Evolutionary conservation across 192 early-diverging fungal species (phyloP), one percentile per base, ranked within the genome.

Genomic region (Coemansia sp.): DNA sequence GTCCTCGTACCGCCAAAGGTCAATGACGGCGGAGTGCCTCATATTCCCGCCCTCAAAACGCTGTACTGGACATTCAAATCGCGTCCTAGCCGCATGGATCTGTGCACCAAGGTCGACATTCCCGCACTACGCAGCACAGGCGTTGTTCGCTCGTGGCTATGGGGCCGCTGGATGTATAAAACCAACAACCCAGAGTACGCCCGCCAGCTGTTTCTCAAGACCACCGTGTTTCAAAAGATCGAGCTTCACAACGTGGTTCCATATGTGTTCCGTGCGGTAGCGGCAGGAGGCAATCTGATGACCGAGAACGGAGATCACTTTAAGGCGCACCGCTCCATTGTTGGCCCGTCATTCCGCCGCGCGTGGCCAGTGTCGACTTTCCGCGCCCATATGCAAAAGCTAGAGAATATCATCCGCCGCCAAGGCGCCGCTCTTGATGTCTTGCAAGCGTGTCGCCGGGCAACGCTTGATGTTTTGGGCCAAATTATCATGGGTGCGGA

Each of bases 111-210:
- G 11, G 61, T 76, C 9, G 66, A 76, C 36, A 34, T 63, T 12
- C 72, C 72, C 2, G 65, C 65, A 5, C 54, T 76, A 11, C 23
- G 45, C 28, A 20, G 54, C 12, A 64, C 66, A 0, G 72, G 72
- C 12, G 36, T 76, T 0, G 72, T 65, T 7, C 65, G 66, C 23
- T 64, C 66, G 0, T 76, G 65, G 66, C 65, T 76, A 5, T 76
- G 65, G 65, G 72, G 72, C 36, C 61, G 65, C 32, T 76, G 72
- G 72, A 76, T 69, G 72, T 76, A 76, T 56, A 76, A 69, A 53
- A 76, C 58, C 43, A 76, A 76, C 57, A 64, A 69, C 37, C 66
- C 72, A 45, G 72, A 76, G 28, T 76, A 64, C 18, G 72, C 72
- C 3, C 65, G 72, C 32, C 65, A 68, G 55, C 66, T 76, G 18